Percentiles rank a stretch among this genome's conserved stretches.
These are phyloP conservation scores for Tilletia horrida DNA, from an alignment of 1,284 basidiomycete genomes.

Conservation along the genomic window DNA sequence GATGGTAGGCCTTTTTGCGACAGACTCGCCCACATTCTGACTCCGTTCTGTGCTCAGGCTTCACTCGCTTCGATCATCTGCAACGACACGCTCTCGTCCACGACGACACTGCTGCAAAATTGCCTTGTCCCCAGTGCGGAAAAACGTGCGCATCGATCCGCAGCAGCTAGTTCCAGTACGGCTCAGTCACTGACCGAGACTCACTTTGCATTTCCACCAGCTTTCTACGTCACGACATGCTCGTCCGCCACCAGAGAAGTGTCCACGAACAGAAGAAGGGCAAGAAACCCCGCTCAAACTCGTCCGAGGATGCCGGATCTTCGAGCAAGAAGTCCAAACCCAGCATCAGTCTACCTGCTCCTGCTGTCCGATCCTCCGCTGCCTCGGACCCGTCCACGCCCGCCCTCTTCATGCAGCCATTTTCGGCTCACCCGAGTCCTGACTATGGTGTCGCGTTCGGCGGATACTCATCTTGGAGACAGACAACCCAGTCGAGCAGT, in stretches of 20 bases:
- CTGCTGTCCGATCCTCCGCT: slow-evolving; percentile 5
- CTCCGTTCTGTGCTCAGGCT: not conserved
- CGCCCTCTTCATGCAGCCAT: slow-evolving; percentile 26
- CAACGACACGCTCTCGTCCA: slow-evolving; percentile 44
- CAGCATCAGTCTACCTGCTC: slow-evolving; percentile 22
- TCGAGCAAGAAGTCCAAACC: slow-evolving; percentile 1
- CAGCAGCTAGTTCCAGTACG: not conserved
- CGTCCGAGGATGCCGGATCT: not conserved
- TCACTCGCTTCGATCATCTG: slow-evolving; percentile 37
- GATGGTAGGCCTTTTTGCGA: no score
- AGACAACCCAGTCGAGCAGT: not conserved
- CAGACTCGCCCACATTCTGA: not conserved
- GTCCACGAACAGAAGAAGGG: slow-evolving; percentile 23
- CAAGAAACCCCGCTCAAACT: slow-evolving; percentile 19
- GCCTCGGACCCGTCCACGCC: slow-evolving; percentile 19
- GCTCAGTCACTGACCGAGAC: not conserved
- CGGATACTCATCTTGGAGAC: not conserved
- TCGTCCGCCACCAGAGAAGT: slow-evolving; percentile 39
- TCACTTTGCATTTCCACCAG: not conserved
- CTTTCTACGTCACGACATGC: slow-evolving; percentile 41
- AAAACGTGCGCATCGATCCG: slow-evolving; percentile 26
- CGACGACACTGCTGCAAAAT: slow-evolving; percentile 31
- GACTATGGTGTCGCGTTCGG: slow-evolving; percentile 4
- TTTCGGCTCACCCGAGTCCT: slow-evolving; percentile 21
- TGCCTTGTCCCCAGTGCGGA: slow-evolving; percentile 41